Evolutionary conservation across 163 green algal species (phyloP).

Genomic region (Scenedesmus sp.): DNA sequence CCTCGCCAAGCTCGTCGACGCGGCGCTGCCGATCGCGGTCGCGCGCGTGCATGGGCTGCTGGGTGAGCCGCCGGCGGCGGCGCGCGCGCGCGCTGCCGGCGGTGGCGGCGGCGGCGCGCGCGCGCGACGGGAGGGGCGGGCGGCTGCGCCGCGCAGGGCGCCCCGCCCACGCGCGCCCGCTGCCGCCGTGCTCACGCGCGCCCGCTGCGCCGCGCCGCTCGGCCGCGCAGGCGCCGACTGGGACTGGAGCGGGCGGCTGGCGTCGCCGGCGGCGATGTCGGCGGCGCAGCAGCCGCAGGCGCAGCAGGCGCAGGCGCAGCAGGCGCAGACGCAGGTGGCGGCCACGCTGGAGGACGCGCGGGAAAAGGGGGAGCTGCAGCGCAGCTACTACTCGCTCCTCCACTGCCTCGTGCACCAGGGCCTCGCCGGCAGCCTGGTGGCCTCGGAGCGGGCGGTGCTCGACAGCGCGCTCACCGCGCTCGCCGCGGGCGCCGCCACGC

Average conservation of each 20-base stretch:
- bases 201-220: too few relatives aligned
- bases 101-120: too few relatives aligned
- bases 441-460: constrained; percentile 45
- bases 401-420: constrained; percentile 41
- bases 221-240: constrained; percentile 55
- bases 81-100: too few relatives aligned
- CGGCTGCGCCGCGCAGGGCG: background rate
- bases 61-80: too few relatives aligned
- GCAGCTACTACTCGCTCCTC: constrained; percentile 76
- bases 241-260: constrained; percentile 77
- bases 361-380: constrained; percentile 83
- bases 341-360: constrained; percentile 73
- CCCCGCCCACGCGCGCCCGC: too few relatives aligned
- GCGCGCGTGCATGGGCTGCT: constrained; percentile 68
- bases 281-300: constrained; percentile 19
- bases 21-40: constrained; percentile 65
- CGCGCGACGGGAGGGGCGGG: constrained; percentile 44
- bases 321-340: constrained; percentile 25
- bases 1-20: constrained; percentile 53
- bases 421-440: constrained; percentile 48
- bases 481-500: constrained; percentile 60
- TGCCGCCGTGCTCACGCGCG: too few relatives aligned
- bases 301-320: constrained; percentile 29
- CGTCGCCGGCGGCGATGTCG: constrained; percentile 43
- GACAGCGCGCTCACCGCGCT: constrained; percentile 66